Conservation (phyloP, 768 basidiomycete genomes). For the Amanita muscaria region DNA sequence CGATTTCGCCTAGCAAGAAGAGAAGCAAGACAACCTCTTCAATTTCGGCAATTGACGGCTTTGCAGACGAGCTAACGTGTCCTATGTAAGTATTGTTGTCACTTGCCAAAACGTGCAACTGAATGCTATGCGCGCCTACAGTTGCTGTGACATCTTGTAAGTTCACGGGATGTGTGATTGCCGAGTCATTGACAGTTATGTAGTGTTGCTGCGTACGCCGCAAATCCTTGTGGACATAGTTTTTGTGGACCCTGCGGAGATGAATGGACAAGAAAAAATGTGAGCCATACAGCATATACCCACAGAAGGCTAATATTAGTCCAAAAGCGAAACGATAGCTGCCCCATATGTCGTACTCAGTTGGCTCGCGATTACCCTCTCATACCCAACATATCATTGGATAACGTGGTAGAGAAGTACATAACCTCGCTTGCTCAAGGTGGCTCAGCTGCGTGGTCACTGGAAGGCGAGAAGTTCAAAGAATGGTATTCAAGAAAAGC, state of each 20-base stretch:
- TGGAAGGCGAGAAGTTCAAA: conserved; percentile 32
- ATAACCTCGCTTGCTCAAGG: conserved; percentile 36
- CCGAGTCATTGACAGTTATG: neutral
- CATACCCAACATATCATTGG: conserved; percentile 57
- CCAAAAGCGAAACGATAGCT: conserved; percentile 34
- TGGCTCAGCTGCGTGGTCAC: conserved; percentile 45
- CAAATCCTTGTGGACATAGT: conserved; percentile 69
- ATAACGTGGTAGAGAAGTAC: conserved; percentile 53
- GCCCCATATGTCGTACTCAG: conserved; percentile 50
- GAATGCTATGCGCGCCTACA: conserved; percentile 18
- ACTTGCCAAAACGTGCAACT: conserved; percentile 9
- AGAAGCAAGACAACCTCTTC: conserved; percentile 35
- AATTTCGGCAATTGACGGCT: conserved; percentile 30
- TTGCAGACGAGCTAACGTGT: conserved; percentile 61
- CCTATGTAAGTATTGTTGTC: conserved; percentile 47
- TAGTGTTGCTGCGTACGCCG: conserved; percentile 53
- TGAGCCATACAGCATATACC: conserved; percentile 19
- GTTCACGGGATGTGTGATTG: conserved; percentile 15
- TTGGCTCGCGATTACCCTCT: conserved; percentile 35
- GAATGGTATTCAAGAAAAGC: conserved; percentile 49
- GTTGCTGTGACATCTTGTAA: conserved; percentile 67
- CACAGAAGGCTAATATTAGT: conserved; percentile 1
- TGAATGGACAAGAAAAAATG: conserved; percentile 49
- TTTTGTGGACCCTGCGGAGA: conserved; percentile 62
- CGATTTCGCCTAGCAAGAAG: conserved; percentile 22